Percentiles rank a stretch among this genome's conserved stretches.
Conservation (phyloP, 2,329 filamentous ascomycete genomes). For the Hypomyces perniciosus region DNA sequence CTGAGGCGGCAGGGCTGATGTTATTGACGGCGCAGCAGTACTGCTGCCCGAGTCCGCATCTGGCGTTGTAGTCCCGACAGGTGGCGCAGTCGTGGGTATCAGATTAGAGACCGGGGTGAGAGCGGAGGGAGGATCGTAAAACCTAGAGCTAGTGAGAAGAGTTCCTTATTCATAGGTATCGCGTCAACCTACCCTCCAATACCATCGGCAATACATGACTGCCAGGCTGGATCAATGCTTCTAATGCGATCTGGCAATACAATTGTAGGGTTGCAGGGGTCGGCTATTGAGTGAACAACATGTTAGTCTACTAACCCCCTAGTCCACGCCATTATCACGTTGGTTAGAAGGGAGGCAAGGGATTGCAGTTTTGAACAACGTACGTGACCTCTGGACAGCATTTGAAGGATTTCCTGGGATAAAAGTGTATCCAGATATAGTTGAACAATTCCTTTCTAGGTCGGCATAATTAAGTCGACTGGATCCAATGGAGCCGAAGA, state of each 20-base stretch:
- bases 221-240: slow-evolving; percentile 11
- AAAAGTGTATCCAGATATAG: slow-evolving; percentile 8
- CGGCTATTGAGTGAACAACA: slow-evolving; percentile 1
- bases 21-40: not conserved
- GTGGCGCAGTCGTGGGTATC: not conserved
- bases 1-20: not conserved
- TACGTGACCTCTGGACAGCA: not conserved
- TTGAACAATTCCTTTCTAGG: slow-evolving; percentile 11
- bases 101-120: slow-evolving; percentile 7
- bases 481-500: slow-evolving; percentile 1
- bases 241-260: slow-evolving; percentile 9
- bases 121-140: slow-evolving; percentile 10
- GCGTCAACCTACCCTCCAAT: slow-evolving; percentile 7
- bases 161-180: not conserved
- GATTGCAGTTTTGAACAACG: not conserved
- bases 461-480: slow-evolving; percentile 7
- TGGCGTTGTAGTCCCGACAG: not conserved
- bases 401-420: slow-evolving; percentile 10
- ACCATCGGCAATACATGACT: slow-evolving; percentile 4
- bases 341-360: too few relatives aligned
- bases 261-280: slow-evolving; percentile 13
- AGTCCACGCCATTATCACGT: not conserved
- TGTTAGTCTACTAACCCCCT: not conserved
- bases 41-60: not conserved
- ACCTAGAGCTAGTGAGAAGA: not conserved